Evolutionary conservation across 2,329 filamentous ascomycete species (phyloP), one percentile per base, ranked within the genome.

Genomic region (Verticillium zaregamsianum): DNA sequence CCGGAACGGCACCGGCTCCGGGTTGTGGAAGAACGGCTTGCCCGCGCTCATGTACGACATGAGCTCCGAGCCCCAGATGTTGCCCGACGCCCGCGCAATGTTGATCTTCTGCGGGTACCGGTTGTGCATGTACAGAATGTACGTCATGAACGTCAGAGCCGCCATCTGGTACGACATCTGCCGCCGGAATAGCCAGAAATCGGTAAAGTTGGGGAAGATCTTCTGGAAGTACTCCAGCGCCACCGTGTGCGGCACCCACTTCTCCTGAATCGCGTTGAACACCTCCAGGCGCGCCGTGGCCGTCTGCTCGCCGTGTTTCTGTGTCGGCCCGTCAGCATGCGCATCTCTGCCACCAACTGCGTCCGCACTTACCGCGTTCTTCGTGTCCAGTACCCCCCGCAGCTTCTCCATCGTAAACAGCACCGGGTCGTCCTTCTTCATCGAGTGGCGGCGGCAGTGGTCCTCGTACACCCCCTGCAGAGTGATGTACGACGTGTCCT

Each of bases 181-280:
- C 63, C 93, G 89, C 63, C 95, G 91, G 91, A 99, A 99, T 62
- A 99, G 86, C 93, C 94, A 99, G 82, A 98, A 97, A 70, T 97
- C 93, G 55, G 91, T 87, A 75, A 92, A 99, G 65, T 91, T 90
- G 33, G 93, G 90, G 77, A 95, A 98, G 5, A 88, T 91, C 67
- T 85, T 82, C 72, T 93, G 91, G 85, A 97, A 97, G 79, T 94
- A 97, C 67, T 96, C 88, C 60, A 96, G 84, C 25, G 90, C 89
- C 63, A 98, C 81, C 3, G 87, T 92, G 63, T 89, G 88, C 6
- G 93, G 91, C 61, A 97, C 93, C 85, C 90, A 96, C 73, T 93
- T 94, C 74, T 96, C 90, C 76, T 97, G 93, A 66, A 99, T 96
- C 2, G 94, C 91, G 54, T 90, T 90, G 73, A 97, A 92, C n/a